Evolutionary conservation across 2,329 filamentous ascomycete genomes (phyloP), one percentile per base, ranked within the genome.

Genomic region (Apiospora malaysiana): DNA sequence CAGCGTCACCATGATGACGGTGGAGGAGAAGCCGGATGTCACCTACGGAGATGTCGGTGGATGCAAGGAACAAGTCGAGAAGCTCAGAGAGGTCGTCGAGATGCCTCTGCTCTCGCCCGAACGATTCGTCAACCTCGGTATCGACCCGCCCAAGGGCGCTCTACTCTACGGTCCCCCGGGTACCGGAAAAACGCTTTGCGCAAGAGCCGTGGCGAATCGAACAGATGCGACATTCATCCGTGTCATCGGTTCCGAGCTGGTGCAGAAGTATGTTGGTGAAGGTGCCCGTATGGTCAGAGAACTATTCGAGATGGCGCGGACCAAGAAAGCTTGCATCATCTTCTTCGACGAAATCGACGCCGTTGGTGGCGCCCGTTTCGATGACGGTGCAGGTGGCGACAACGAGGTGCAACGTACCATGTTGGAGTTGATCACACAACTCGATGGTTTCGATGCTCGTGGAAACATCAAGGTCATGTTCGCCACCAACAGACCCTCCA

Each of bases 391-490:
- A 73, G 95, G 95, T 77, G 95, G 95, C 79, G 95, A 98, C 83
- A 98, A 98, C 80, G 95, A 98, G 82, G 95, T 98, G 8, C 95
- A 98, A 83, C 89, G 95, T 85, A 98, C 95, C 75, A 98, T 98
- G 95, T 85, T 98, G 87, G 95, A 98, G 81, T 88, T 98, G 69
- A 98, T 98, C 79, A 98, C 95, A 45, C 95, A 98, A 83, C 88
- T 98, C 66, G 95, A 98, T 79, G 95, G 95, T 74, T 98, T 98
- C 85, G 95, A 98, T 80, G 93, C 94, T 67, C 89, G 95, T 82
- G 95, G 95, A 81, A 98, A 98, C 83, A 98, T 98, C 88, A 98
- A 98, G 85, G 95, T 98, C 83, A 98, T 98, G 95, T 98, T 98
- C 79, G 95, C 95, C 71, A 98, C 95, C 81, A 98, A 98, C 88